Evolutionary conservation across 768 basidiomycete genomes (phyloP).

Genomic region (Sarcomyxa edulis): DNA sequence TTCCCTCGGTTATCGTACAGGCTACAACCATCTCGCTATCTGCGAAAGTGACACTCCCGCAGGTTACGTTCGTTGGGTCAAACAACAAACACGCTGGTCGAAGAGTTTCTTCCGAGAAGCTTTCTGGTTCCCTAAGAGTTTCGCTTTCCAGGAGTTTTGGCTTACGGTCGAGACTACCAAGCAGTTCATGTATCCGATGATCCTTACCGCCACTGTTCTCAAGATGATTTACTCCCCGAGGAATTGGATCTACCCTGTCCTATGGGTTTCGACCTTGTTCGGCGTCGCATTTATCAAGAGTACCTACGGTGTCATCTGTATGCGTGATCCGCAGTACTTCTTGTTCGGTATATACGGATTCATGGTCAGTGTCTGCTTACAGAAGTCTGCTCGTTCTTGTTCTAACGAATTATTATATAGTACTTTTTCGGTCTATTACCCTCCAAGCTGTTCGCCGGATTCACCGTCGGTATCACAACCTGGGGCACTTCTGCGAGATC

Average conservation of each 20-base stretch:
- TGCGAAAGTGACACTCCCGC: conserved; percentile 15
- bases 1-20: conserved; percentile 12
- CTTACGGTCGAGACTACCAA: conserved; percentile 16
- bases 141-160: conserved; percentile 14
- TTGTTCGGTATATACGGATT: conserved; percentile 13
- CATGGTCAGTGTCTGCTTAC: too few relatives aligned
- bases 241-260: conserved; percentile 8
- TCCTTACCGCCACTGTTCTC: conserved; percentile 14
- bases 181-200: conserved; percentile 14
- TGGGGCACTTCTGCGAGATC: conserved; percentile 7
- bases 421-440: conserved; percentile 9
- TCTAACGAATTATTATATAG: too few relatives aligned
- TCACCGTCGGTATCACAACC: conserved; percentile 3
- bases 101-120: conserved; percentile 16
- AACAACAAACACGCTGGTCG: conserved; percentile 19
- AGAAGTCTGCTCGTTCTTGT: too few relatives aligned
- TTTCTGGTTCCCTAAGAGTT: conserved; percentile 15
- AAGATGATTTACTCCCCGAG: conserved; percentile 13
- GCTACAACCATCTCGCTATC: conserved; percentile 13
- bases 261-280: conserved; percentile 15
- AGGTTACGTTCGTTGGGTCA: conserved; percentile 17
- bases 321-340: conserved; percentile 10
- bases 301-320: conserved; percentile 12
- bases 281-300: conserved; percentile 15
- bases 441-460: conserved; percentile 5